Evolutionary conservation across 2,329 filamentous ascomycete genomes (phyloP).

Genomic region (Aspergillus fischeri): DNA sequence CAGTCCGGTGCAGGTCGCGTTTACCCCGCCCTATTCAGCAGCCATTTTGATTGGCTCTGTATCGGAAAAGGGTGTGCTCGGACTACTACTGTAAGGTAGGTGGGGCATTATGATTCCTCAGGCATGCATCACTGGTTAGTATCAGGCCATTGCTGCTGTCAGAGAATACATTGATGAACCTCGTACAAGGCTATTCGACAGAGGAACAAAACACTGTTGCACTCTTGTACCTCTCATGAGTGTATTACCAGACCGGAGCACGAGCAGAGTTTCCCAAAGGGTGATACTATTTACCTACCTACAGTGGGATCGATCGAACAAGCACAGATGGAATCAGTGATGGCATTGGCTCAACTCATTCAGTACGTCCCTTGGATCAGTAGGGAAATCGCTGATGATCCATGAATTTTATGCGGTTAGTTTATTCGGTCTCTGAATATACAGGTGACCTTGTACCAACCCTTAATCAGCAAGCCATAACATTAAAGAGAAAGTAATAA

Average conservation of each 20-base stretch:
- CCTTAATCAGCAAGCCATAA: too few species aligned
- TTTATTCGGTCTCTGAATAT: too few species aligned
- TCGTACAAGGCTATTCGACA: neutral
- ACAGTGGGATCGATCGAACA: neutral
- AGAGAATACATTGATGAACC: too few species aligned
- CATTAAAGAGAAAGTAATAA: too few species aligned
- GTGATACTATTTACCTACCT: neutral
- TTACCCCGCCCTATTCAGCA: conserved; percentile 7
- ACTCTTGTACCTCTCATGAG: too few species aligned
- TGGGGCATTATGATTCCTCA: neutral
- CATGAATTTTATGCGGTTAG: neutral
- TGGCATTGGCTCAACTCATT: neutral
- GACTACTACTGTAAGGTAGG: neutral
- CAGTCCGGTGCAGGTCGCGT: conserved; percentile 12
- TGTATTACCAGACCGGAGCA: neutral
- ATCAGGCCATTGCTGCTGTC: neutral
- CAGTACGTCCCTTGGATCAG: neutral
- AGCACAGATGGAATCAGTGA: neutral
- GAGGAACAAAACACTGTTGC: neutral
- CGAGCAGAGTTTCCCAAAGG: neutral
- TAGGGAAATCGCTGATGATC: neutral
- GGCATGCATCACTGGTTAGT: neutral
- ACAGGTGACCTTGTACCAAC: too few species aligned
- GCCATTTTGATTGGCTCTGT: neutral
- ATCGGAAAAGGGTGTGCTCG: neutral